Percentiles rank a stretch among this genome's conserved stretches.
phyloP scores from a whole-genome alignment of 345 rosid species.

The Populus pruinosa region DNA sequence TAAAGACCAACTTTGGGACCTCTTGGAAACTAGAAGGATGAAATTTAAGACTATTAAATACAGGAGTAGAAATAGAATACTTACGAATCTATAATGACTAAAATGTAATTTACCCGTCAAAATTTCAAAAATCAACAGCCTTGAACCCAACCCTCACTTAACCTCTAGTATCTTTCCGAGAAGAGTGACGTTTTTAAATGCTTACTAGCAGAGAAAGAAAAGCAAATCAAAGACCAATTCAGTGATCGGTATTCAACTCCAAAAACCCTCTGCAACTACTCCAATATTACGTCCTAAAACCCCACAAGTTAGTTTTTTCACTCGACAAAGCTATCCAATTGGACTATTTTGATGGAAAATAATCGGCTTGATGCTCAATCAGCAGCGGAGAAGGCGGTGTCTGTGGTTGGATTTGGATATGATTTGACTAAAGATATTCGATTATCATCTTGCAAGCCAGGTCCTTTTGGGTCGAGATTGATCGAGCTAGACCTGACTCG shows the following conservation, averaged over 20 bases:
- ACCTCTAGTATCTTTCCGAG: too few species aligned
- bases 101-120: not conserved
- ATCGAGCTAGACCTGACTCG: conserved; percentile 45
- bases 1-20: not conserved
- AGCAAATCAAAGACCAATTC: not conserved
- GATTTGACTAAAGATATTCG: conserved; percentile 61
- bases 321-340: not conserved
- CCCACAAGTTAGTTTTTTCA: not conserved
- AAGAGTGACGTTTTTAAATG: too few species aligned
- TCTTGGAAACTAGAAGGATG: not conserved
- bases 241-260: not conserved
- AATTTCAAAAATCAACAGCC: not conserved
- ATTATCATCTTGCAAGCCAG: conserved; percentile 53
- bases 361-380: conserved; percentile 56
- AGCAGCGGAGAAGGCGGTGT: conserved; percentile 82
- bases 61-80: not conserved
- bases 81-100: not conserved
- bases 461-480: conserved; percentile 48
- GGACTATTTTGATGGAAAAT: conserved; percentile 35
- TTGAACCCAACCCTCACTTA: too few species aligned
- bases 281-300: not conserved
- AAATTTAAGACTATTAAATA: not conserved
- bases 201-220: not conserved
- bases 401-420: conserved; percentile 81
- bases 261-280: not conserved